A percentile compares a stretch with the other conserved stretches of the same genome.
phyloP scores from a whole-genome alignment of 805 yeast genomes.

The Starmerella floris region DNA sequence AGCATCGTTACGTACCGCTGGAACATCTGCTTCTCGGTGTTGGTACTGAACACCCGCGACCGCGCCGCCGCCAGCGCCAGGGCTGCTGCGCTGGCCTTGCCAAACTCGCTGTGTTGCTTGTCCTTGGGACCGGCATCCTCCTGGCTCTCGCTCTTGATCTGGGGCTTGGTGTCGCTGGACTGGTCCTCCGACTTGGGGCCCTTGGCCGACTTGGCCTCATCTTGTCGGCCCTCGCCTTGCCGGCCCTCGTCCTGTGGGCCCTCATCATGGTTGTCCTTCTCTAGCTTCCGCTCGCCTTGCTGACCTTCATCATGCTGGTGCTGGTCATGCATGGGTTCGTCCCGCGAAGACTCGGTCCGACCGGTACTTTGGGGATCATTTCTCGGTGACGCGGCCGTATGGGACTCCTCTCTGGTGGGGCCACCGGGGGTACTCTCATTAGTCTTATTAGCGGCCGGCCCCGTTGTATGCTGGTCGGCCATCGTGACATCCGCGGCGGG shows the following conservation, averaged over 20 bases:
- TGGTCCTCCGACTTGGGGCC: background rate
- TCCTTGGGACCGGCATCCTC: constrained; percentile 4
- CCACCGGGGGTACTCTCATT: background rate
- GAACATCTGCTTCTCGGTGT: constrained; percentile 34
- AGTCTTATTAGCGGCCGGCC: background rate
- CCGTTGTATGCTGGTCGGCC: background rate
- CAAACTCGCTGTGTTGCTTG: background rate
- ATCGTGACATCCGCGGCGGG: background rate
- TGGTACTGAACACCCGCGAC: constrained; percentile 19
- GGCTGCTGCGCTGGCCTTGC: constrained; percentile 37
- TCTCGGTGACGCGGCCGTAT: background rate
- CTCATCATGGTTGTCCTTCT: background rate
- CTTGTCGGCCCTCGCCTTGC: background rate
- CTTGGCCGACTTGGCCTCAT: background rate
- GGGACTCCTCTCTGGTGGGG: background rate
- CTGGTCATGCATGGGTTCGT: background rate
- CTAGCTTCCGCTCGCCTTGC: background rate
- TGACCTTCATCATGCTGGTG: background rate
- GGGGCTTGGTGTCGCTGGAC: background rate
- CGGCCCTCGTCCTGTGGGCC: background rate
- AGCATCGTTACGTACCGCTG: constrained; percentile 49
- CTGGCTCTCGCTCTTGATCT: constrained; percentile 6
- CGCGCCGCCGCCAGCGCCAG: constrained; percentile 46
- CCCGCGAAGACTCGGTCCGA: background rate
- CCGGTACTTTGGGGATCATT: background rate